Percentiles rank a stretch among this genome's conserved stretches.
phyloP scores from a whole-genome alignment of 208 protist species.

The Crithidia sp. region DNA sequence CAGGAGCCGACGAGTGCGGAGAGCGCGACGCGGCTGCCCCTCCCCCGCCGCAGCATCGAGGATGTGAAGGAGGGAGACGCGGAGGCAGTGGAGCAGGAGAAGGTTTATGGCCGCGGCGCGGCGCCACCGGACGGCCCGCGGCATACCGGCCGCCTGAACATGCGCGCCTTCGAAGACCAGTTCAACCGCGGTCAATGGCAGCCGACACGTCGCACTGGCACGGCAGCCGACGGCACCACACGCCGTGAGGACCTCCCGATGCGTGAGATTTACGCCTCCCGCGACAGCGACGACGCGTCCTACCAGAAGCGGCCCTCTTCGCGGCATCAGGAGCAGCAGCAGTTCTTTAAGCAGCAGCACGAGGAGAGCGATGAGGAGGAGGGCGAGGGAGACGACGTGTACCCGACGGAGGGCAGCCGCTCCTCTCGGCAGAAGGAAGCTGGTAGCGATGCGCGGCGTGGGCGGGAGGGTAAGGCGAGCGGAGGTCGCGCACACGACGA shows the following conservation, averaged over 20 bases:
- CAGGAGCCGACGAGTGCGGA: not conserved
- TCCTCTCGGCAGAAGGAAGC: too few relatives aligned
- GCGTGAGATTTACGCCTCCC: constrained; percentile 15
- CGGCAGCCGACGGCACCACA: not conserved
- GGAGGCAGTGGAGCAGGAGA: not conserved
- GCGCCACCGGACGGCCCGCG: not conserved
- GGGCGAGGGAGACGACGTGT: not conserved
- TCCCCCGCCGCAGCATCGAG: not conserved
- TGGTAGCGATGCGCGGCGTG: too few relatives aligned
- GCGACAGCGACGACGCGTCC: constrained; percentile 16
- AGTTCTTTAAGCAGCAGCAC: not conserved
- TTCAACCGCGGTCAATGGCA: not conserved
- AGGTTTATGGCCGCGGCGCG: not conserved
- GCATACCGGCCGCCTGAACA: constrained; percentile 6
- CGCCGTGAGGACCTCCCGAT: constrained; percentile 3
- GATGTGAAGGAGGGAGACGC: not conserved
- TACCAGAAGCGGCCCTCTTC: constrained; percentile 6
- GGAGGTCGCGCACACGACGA: too few relatives aligned
- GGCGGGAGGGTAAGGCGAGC: too few relatives aligned
- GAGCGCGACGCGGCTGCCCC: not conserved
- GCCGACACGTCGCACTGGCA: not conserved
- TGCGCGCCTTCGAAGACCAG: constrained; percentile 4
- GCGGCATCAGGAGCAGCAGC: not conserved
- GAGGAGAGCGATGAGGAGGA: not conserved
- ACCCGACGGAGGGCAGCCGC: too few relatives aligned